Evolutionary conservation across 202 grass and related monocot genomes (phyloP).

Genomic region (Digitaria exilis): DNA sequence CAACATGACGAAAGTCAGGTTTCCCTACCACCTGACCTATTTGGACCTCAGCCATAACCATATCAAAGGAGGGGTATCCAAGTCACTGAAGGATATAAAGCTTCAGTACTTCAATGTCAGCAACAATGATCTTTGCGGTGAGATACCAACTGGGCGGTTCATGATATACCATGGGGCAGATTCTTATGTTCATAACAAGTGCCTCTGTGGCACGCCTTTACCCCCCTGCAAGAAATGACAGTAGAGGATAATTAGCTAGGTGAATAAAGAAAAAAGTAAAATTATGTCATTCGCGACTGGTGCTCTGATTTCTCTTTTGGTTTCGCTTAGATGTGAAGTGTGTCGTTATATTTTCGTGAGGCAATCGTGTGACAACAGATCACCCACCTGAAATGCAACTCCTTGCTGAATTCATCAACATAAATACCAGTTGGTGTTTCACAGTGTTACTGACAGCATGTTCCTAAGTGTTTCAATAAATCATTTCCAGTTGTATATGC

Average conservation of each 20-base stretch:
- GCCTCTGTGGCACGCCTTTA: constrained; percentile 60
- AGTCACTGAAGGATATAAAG: constrained; percentile 40
- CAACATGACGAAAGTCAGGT: constrained; percentile 41
- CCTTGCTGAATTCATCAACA: not conserved
- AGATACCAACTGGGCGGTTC: constrained; percentile 45
- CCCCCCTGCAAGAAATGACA: constrained; percentile 15
- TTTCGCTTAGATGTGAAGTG: not conserved
- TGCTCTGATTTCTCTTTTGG: not conserved
- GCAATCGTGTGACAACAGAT: not conserved
- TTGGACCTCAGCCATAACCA: constrained; percentile 58
- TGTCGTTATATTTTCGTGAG: not conserved
- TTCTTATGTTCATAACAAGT: constrained; percentile 57
- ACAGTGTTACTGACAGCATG: not conserved
- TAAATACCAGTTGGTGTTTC: not conserved
- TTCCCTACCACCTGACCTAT: constrained; percentile 31
- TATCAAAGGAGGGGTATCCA: constrained; percentile 42
- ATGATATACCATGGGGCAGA: constrained; percentile 26
- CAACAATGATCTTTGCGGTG: constrained; percentile 53
- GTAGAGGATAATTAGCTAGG: not conserved
- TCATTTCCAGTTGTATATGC: not conserved
- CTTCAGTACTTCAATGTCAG: constrained; percentile 42
- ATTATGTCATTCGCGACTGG: not conserved
- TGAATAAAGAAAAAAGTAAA: not conserved
- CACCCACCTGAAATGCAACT: not conserved
- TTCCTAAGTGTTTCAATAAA: not conserved